Evolutionary conservation across 2,329 filamentous ascomycete genomes (phyloP), one percentile per base, ranked within the genome.

Genomic region (Colletotrichum sp.): DNA sequence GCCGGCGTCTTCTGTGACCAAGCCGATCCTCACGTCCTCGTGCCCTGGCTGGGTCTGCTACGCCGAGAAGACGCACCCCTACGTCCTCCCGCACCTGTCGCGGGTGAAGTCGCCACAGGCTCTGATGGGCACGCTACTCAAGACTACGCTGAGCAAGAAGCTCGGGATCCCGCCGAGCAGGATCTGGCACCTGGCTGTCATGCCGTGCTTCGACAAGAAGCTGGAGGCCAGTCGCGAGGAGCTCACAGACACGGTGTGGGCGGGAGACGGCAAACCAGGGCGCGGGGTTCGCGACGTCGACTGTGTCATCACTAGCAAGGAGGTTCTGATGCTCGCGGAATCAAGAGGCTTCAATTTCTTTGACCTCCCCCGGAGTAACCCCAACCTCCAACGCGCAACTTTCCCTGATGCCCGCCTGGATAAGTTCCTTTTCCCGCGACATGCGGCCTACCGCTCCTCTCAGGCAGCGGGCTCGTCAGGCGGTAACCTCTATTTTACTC

Each of bases 161-260:
- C 90, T 96, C 77, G 91, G 91, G 39, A 92, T 98, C 65, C 85
- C 93, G 1, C 94, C 96, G 0, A 92, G 93, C 77, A 92, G 93
- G 79, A 96, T 99, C 82, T 99, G 96, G 95, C 96, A 98, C 84
- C 85, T 98, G 69, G 95, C 96, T 15, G 90, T 99, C 61, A 99
- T 99, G 97, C 97, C 97, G 25, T 99, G 97, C 84, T 98, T 99
- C 84, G 97, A 99, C 84, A 99, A 99, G 88, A 99, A 99, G 85
- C 90, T 99, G 32, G 97, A 99, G 86, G 97, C 97, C 8, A 98
- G 96, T 80, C 93, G 97, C 69, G 94, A 96, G 83, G 97, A 99
- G 84, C 90, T 99, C 52, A 98, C 96, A 1, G 94, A 96, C 82
- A 86, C 90, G 8, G 91, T 92, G 19, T 98, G 96, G 96, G 87